These are phyloP conservation scores for Aspergillus unguis DNA, from an alignment of 2,329 filamentous ascomycete species.

Conservation along the genomic window DNA sequence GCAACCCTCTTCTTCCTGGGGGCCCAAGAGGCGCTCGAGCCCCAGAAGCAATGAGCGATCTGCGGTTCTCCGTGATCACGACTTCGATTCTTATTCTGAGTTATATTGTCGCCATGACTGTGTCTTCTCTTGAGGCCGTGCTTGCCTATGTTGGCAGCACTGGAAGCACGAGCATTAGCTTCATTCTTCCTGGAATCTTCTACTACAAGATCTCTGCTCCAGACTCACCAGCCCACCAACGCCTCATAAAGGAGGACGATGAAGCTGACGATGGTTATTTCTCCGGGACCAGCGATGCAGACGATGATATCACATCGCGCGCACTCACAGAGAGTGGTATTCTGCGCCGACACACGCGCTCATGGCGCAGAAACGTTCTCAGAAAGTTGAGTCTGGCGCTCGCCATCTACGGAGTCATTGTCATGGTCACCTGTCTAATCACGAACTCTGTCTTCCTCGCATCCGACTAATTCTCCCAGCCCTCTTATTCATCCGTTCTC, in stretches of 20 bases:
- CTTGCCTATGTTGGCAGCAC: constrained; percentile 94
- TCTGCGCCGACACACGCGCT: constrained; percentile 61
- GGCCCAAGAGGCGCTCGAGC: constrained; percentile 41
- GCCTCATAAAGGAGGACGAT: constrained; percentile 86
- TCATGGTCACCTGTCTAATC: constrained; percentile 84
- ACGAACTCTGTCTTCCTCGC: constrained; percentile 80
- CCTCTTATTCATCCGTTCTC: background rate
- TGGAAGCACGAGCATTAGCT: constrained; percentile 91
- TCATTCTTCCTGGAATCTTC: constrained; percentile 92
- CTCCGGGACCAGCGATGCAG: constrained; percentile 31
- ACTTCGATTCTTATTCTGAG: constrained; percentile 78
- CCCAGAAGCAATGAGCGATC: constrained; percentile 70
- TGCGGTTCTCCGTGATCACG: constrained; percentile 85
- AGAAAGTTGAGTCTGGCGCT: constrained; percentile 71
- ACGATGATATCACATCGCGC: constrained; percentile 38
- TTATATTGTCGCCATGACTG: constrained; percentile 86
- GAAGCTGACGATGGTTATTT: constrained; percentile 59
- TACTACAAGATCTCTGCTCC: constrained; percentile 98
- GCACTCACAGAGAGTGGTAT: constrained; percentile 55
- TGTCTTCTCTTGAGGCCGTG: constrained; percentile 83
- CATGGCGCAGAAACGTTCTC: constrained; percentile 61
- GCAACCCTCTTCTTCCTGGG: constrained; percentile 38
- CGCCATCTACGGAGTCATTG: constrained; percentile 75
- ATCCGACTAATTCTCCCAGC: constrained; percentile 49
- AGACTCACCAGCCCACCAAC: constrained; percentile 79